Percentiles rank a stretch among this genome's conserved stretches.
Evolutionary conservation across 495 filamentous ascomycete species (phyloP).

Genomic region (Neurospora hispaniola): DNA sequence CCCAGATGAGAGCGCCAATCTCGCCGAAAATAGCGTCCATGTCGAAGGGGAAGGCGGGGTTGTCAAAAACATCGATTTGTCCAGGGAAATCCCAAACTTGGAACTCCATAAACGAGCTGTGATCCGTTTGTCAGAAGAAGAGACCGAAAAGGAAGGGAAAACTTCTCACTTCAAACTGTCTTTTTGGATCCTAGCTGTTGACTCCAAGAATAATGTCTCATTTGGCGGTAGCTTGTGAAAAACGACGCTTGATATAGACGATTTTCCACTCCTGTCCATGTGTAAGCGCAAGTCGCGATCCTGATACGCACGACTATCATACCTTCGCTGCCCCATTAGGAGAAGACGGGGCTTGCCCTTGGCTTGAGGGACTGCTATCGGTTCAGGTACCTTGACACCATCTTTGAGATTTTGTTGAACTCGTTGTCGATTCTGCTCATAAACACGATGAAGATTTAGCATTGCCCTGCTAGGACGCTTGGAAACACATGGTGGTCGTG

Average conservation of each 20-base stretch:
- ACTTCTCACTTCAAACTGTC: slow-evolving; percentile 70
- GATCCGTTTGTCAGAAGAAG: slow-evolving; percentile 8
- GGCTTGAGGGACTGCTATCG: slow-evolving; percentile 26
- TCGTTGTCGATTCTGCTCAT: slow-evolving; percentile 43
- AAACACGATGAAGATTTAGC: slow-evolving; percentile 45
- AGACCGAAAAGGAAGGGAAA: not conserved
- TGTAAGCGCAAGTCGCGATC: slow-evolving; percentile 10
- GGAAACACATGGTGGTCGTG: slow-evolving; percentile 11
- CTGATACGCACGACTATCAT: slow-evolving; percentile 13
- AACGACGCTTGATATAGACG: slow-evolving; percentile 93
- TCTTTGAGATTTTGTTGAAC: slow-evolving; percentile 26
- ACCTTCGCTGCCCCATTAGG: slow-evolving; percentile 94
- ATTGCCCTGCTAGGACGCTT: slow-evolving; percentile 35
- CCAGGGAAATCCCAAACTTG: slow-evolving; percentile 97
- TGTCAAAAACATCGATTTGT: slow-evolving; percentile 78
- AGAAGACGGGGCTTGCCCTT: slow-evolving; percentile 75
- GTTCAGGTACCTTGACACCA: slow-evolving; percentile 29
- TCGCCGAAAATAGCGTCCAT: slow-evolving; percentile 87
- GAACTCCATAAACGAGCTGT: slow-evolving; percentile 95
- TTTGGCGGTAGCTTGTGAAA: slow-evolving; percentile 94
- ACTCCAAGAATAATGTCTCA: slow-evolving; percentile 91
- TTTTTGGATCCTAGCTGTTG: slow-evolving; percentile 84
- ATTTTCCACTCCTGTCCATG: slow-evolving; percentile 78
- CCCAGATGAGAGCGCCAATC: slow-evolving; percentile 91
- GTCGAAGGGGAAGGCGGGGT: slow-evolving; percentile 55